These are phyloP conservation scores for Chrysanthemum lavandulifolium DNA, from an alignment of 129 eudicot genomes.

Conservation along the genomic window DNA sequence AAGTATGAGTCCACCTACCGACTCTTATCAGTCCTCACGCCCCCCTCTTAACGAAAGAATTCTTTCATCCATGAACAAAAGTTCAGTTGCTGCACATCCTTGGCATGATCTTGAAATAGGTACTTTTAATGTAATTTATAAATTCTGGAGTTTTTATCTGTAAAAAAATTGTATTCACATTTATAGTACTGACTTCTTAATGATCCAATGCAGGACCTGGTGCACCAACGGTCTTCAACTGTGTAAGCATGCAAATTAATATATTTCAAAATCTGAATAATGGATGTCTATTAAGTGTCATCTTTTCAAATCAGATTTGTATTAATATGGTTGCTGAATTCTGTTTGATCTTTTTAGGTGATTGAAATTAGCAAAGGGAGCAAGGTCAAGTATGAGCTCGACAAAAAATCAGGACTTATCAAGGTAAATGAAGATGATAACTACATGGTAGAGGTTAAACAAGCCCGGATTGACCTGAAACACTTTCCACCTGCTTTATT, in stretches of 20 bases:
- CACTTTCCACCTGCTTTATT: no score
- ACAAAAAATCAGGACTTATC: slow-evolving; percentile 88
- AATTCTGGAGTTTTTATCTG: not conserved
- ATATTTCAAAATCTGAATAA: not conserved
- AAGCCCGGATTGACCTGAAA: no score
- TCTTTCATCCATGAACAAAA: slow-evolving; percentile 80
- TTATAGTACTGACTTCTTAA: slow-evolving; percentile 13
- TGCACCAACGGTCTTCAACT: slow-evolving; percentile 73
- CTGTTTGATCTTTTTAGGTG: slow-evolving; percentile 50
- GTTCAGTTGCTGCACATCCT: slow-evolving; percentile 95
- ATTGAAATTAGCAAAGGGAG: slow-evolving; percentile 92
- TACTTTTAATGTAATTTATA: slow-evolving; percentile 17
- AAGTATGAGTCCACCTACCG: slow-evolving; percentile 23
- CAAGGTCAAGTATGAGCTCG: slow-evolving; percentile 95
- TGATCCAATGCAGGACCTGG: slow-evolving; percentile 74
- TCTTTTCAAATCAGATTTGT: no score
- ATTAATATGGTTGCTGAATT: not conserved
- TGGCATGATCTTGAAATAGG: slow-evolving; percentile 99
- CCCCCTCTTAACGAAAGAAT: slow-evolving; percentile 82
- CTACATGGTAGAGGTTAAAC: no score
- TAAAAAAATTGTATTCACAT: slow-evolving; percentile 7
- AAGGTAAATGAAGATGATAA: slow-evolving; percentile 47
- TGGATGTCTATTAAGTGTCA: not conserved
- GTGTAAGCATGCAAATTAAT: slow-evolving; percentile 52
- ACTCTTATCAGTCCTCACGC: slow-evolving; percentile 35